Conservation (phyloP, 257 asterid species). For the Solanum pinnatisectum region DNA sequence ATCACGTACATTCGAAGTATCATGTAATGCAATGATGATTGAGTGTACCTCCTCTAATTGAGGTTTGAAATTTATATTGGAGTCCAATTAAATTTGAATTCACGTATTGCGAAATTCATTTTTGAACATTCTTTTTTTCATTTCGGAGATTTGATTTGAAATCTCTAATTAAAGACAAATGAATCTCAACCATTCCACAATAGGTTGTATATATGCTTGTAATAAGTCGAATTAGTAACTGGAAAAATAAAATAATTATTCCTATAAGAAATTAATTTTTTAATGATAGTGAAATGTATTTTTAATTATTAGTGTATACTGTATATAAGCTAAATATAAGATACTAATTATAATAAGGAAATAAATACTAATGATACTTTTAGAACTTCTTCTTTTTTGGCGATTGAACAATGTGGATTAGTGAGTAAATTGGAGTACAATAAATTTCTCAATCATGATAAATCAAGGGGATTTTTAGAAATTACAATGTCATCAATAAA, state of each 20-base stretch:
- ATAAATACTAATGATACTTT: neutral
- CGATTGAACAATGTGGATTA: neutral
- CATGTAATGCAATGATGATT: too few relatives aligned
- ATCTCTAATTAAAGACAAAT: too few relatives aligned
- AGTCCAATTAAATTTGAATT: too few relatives aligned
- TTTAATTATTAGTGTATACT: neutral
- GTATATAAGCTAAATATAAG: neutral
- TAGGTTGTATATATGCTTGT: neutral
- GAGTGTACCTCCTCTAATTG: too few relatives aligned
- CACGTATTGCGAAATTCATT: too few relatives aligned
- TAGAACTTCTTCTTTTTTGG: neutral
- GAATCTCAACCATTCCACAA: neutral
- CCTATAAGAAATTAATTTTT: too few relatives aligned
- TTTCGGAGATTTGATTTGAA: accelerated
- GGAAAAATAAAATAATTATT: neutral
- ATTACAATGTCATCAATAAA: neutral
- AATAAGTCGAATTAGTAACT: neutral
- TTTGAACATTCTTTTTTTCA: too few relatives aligned
- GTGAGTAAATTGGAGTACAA: neutral
- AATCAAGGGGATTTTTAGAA: neutral
- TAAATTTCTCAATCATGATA: neutral
- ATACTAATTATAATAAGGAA: neutral
- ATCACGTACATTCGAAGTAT: too few relatives aligned
- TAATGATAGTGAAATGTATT: neutral
- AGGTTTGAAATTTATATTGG: too few relatives aligned